Evolutionary conservation across 2,329 filamentous ascomycete species (phyloP), one percentile per base, ranked within the genome.

Genomic region (Penicillium expansum): DNA sequence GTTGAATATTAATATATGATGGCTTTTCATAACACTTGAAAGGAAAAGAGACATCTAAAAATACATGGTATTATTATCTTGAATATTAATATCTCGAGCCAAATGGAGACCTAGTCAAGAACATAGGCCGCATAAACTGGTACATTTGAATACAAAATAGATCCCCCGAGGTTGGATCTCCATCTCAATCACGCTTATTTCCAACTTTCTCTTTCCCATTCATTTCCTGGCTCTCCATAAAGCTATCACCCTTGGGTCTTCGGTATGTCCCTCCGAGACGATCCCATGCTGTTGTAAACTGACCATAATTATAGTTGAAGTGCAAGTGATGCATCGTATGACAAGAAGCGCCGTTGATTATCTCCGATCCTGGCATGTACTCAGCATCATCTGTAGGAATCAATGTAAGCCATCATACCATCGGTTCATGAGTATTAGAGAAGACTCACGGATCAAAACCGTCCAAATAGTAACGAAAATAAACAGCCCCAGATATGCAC

Each of bases 381-480:
- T 97, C 93, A 67, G 92, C 93, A 68, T 97, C 93, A 76, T 97
- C 67, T 72, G 38, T 16, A 39, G 2, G 14, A 43, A 45, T n/a
- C 20, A 18, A 5, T 11, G 29, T 57, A 42, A 63, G 50, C 32
- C 30, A 29, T 27, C 4, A 11, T 43, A 6, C 16, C 9, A 9
- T 18, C 5, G 2, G 10, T 14, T 13, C 49, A 32, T 1, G 18
- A 1, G 24, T 14, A 44, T 6, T 8, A 11, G 2, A 18, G 1
- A 18, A 27, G 22, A 67, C 71, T 69, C 47, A 69, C 66, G 86
- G 70, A 97, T 97, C 77, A 96, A 82, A 66, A 97, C 90, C 37
- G 92, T 96, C 93, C 93, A 97, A 76, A 97, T 84, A 76, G 97
- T 96, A 77, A 97, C 90, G 71, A 96, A 94, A 64, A 88, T 78